A percentile compares a stretch with the other conserved stretches of the same genome.
Conservation (phyloP, 1,139 yeast species). For the Nakaseomyces kungkrabaensis region DNA sequence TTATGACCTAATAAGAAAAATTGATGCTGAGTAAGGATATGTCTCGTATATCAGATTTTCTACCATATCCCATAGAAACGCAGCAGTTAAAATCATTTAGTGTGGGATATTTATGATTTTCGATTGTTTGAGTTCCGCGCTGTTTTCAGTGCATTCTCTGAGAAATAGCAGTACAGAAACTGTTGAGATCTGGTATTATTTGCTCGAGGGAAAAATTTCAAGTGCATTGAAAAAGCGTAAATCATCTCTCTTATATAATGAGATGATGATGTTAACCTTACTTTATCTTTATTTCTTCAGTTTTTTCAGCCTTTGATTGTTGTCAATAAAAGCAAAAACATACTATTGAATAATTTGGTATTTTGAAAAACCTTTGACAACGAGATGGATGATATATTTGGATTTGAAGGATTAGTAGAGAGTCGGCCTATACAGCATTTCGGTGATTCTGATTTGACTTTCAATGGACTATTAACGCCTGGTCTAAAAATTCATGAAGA, state of each 20-base stretch:
- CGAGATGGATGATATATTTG: conserved; percentile 10
- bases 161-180: neutral
- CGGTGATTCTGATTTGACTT: conserved; percentile 34
- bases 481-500: conserved; percentile 40
- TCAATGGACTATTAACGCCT: conserved; percentile 33
- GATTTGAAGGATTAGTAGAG: conserved; percentile 14
- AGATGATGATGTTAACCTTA: too few species aligned
- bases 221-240: neutral
- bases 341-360: too few species aligned
- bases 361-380: too few species aligned
- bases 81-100: neutral
- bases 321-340: too few species aligned
- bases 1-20: too few species aligned
- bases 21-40: too few species aligned
- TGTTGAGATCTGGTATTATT: neutral
- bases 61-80: neutral
- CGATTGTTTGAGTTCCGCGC: neutral
- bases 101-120: neutral
- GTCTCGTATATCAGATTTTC: neutral
- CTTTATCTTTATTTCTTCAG: neutral
- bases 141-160: neutral
- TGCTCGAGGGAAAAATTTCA: neutral
- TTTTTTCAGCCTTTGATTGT: neutral
- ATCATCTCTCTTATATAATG: neutral
- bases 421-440: conserved; percentile 28